Conservation (phyloP, 2,329 filamentous ascomycete species). For the Colletotrichum chrysophilum region DNA sequence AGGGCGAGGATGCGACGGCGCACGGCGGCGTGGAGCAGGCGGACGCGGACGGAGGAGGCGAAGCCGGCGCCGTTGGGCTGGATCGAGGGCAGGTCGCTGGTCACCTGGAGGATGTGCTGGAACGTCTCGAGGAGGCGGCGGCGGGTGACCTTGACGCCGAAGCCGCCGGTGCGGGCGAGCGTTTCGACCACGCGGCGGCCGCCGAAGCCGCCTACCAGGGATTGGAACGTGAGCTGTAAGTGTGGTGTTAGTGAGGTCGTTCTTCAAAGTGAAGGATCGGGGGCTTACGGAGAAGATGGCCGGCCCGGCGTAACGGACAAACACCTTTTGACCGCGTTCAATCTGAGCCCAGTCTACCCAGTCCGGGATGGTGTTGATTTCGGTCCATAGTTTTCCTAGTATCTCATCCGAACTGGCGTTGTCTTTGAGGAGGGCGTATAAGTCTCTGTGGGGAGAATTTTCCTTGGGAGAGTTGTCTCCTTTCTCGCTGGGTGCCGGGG, state of each 20-base stretch:
- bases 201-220: constrained; percentile 73
- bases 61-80: constrained; percentile 71
- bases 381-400: constrained; percentile 63
- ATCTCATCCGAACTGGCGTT: constrained; percentile 62
- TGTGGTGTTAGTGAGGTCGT: constrained; percentile 27
- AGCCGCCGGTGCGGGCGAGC: constrained; percentile 75
- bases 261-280: constrained; percentile 21
- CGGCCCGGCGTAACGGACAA: constrained; percentile 77
- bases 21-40: constrained; percentile 69
- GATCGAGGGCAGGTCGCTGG: constrained; percentile 67
- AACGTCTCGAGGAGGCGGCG: constrained; percentile 72
- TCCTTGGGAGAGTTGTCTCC: constrained; percentile 31
- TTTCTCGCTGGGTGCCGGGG: constrained; percentile 36
- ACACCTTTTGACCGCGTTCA: constrained; percentile 74
- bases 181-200: constrained; percentile 77
- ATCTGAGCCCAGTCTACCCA: constrained; percentile 86
- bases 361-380: constrained; percentile 70
- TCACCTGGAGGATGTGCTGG: constrained; percentile 77
- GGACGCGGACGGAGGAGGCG: constrained; percentile 65
- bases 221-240: constrained; percentile 63
- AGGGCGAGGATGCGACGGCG: constrained; percentile 66
- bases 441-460: constrained; percentile 51
- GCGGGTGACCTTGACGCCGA: constrained; percentile 69
- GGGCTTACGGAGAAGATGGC: constrained; percentile 60
- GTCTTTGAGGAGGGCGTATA: constrained; percentile 67